Percentiles rank a stretch among this genome's conserved stretches.
Conservation (phyloP, 805 yeast species). For the Candida tallmaniae region DNA sequence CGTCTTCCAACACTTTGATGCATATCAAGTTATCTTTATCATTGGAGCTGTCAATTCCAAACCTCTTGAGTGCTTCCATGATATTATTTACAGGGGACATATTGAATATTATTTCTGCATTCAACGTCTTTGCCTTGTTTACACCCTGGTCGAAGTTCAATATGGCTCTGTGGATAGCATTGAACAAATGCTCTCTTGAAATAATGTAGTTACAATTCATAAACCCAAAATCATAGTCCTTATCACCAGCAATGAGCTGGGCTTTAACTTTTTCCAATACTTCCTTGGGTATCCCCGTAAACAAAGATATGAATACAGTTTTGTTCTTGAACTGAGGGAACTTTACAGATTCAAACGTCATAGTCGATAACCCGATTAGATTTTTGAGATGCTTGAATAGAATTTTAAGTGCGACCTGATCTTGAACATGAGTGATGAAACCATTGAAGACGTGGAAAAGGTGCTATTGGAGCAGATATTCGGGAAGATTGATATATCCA, state of each 20-base stretch:
- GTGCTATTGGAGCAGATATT: too few relatives aligned
- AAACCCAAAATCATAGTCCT: slow-evolving; percentile 56
- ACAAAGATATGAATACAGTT: slow-evolving; percentile 39
- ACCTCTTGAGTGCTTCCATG: slow-evolving; percentile 63
- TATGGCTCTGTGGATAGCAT: slow-evolving; percentile 59
- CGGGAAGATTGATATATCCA: too few relatives aligned
- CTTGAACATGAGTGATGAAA: too few relatives aligned
- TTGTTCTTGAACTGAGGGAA: slow-evolving; percentile 44
- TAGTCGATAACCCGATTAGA: too few relatives aligned
- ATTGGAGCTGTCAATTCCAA: slow-evolving; percentile 56
- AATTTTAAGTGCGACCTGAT: too few relatives aligned
- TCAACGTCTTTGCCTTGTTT: slow-evolving; percentile 59
- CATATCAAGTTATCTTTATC: slow-evolving; percentile 41
- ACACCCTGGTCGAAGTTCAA: slow-evolving; percentile 44
- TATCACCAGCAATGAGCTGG: slow-evolving; percentile 42
- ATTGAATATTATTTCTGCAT: slow-evolving; percentile 67
- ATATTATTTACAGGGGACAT: slow-evolving; percentile 69
- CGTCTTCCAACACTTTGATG: slow-evolving; percentile 40
- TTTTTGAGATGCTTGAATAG: too few relatives aligned
- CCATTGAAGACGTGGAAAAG: neutral
- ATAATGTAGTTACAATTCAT: slow-evolving; percentile 55
- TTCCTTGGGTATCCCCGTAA: slow-evolving; percentile 39
- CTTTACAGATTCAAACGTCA: neutral
- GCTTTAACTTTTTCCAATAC: slow-evolving; percentile 37
- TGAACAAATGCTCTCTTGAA: slow-evolving; percentile 57